Evolutionary conservation across 2,329 filamentous ascomycete species (phyloP).

Genomic region (Paecilomyces formosus): DNA sequence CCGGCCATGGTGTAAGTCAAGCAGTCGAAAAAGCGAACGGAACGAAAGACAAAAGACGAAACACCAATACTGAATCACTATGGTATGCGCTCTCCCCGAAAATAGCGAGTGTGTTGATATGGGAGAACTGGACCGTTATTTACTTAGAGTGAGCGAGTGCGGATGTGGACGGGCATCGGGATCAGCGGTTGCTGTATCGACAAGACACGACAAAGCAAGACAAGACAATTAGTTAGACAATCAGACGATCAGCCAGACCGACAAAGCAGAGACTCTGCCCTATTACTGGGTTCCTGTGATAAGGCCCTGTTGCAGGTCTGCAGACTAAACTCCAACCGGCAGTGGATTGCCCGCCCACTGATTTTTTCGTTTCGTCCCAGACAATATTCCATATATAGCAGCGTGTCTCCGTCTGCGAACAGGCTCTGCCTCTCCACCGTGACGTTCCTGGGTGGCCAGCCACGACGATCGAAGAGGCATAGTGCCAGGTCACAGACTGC

Average conservation of each 20-base stretch:
- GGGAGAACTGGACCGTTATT: not conserved
- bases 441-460: not conserved
- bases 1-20: constrained; percentile 8
- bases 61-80: not conserved
- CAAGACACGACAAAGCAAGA: no score
- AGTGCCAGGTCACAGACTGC: not conserved
- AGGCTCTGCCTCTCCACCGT: not conserved
- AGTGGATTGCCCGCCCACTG: no score
- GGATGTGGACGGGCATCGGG: not conserved
- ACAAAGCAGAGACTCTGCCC: no score
- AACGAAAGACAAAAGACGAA: not conserved
- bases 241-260: no score
- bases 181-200: not conserved
- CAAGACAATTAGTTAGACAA: no score
- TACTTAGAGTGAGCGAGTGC: not conserved
- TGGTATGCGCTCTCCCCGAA: not conserved
- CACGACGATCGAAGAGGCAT: not conserved
- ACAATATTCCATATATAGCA: not conserved
- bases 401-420: not conserved
- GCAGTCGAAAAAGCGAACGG: not conserved
- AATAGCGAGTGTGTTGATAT: not conserved
- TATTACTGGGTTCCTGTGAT: no score
- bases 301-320: no score
- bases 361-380: no score
- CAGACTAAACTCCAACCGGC: no score